Percentiles rank a stretch among this genome's conserved stretches.
Conservation (phyloP, 2,329 filamentous ascomycete species). For the Colletotrichum truncatum region DNA sequence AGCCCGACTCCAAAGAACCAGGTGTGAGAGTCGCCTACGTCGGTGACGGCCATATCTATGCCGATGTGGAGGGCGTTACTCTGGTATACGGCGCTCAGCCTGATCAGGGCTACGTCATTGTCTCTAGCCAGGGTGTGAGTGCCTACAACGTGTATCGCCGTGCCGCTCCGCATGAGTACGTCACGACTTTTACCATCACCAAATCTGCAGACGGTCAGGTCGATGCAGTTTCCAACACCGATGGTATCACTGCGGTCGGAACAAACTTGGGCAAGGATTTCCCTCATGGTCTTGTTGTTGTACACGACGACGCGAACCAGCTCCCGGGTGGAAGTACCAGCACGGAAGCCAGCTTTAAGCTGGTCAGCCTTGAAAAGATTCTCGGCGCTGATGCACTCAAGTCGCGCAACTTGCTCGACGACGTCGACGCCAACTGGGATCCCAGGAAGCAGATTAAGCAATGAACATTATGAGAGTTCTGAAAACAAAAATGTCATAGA, state of each 20-base stretch:
- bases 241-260: slow-evolving; percentile 58
- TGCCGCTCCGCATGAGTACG: slow-evolving; percentile 56
- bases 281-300: slow-evolving; percentile 55
- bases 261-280: slow-evolving; percentile 51
- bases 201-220: slow-evolving; percentile 50
- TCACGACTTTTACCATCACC: slow-evolving; percentile 58
- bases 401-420: slow-evolving; percentile 41
- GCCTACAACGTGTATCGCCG: slow-evolving; percentile 61
- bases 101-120: slow-evolving; percentile 57
- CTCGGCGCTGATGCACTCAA: slow-evolving; percentile 40
- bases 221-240: slow-evolving; percentile 62
- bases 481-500: neutral
- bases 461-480: neutral
- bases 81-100: slow-evolving; percentile 55
- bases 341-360: slow-evolving; percentile 59
- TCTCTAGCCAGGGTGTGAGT: slow-evolving; percentile 62
- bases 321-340: slow-evolving; percentile 54
- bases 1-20: slow-evolving; percentile 51
- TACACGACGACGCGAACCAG: slow-evolving; percentile 64
- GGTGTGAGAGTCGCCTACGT: slow-evolving; percentile 50
- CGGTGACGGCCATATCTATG: slow-evolving; percentile 56
- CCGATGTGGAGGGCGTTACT: slow-evolving; percentile 64
- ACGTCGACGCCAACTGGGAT: slow-evolving; percentile 50
- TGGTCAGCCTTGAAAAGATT: slow-evolving; percentile 52
- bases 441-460: slow-evolving; percentile 37